These are phyloP conservation scores for Vigna mungo DNA, from an alignment of 306 rosid species.

Conservation along the genomic window DNA sequence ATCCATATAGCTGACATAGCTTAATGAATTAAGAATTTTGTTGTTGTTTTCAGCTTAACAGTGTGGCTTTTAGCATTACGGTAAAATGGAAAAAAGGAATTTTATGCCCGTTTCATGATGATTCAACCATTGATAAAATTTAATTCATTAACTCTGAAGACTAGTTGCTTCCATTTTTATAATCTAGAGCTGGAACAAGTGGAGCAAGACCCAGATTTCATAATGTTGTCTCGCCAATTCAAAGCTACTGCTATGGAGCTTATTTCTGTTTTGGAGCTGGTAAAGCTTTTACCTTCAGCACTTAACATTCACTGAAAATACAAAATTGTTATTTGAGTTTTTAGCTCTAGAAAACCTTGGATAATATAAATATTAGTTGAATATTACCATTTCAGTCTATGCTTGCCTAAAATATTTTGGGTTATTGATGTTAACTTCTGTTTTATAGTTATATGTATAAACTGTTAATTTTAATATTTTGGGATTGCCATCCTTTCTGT, in stretches of 20 bases:
- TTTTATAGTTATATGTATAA: conserved; percentile 4
- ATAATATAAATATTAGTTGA: conserved; percentile 26
- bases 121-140: conserved; percentile 37
- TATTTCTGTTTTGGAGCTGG: conserved; percentile 97
- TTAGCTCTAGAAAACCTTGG: conserved; percentile 18
- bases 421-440: conserved; percentile 10
- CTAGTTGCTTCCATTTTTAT: conserved; percentile 53
- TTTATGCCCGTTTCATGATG: conserved; percentile 29
- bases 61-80: background rate
- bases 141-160: conserved; percentile 46
- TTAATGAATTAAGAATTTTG: background rate
- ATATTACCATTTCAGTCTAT: conserved; percentile 1
- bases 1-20: background rate
- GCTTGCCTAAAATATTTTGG: conserved; percentile 9
- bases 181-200: conserved; percentile 90
- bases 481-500: conserved; percentile 20
- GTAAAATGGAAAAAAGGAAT: conserved; percentile 17
- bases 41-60: conserved; percentile 16
- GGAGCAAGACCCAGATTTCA: conserved; percentile 96
- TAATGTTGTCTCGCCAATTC: conserved; percentile 87
- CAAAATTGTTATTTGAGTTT: conserved; percentile 33
- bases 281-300: conserved; percentile 44
- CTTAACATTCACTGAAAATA: conserved; percentile 38
- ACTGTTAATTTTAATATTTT: conserved; percentile 24
- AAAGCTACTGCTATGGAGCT: conserved; percentile 95